These are phyloP conservation scores for Eucalyptus viminalis DNA, from an alignment of 345 rosid species.

Conservation along the genomic window DNA sequence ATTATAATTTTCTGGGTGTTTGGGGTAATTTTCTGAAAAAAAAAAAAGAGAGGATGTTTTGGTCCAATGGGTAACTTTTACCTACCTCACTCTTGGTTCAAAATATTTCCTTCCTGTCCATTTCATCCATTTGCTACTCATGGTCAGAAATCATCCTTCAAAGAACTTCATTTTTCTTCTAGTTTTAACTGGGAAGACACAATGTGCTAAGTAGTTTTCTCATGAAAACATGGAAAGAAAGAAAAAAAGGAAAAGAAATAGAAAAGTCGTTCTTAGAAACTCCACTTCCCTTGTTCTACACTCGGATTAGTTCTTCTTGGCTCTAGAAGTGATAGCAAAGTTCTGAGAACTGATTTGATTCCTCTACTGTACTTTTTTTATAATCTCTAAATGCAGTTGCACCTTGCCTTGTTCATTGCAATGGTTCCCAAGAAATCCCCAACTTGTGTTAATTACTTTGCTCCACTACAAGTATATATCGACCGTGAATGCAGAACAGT, in stretches of 20 bases:
- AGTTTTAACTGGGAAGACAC: too few species aligned
- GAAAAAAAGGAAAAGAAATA: too few species aligned
- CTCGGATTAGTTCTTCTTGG: not conserved
- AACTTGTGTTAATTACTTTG: not conserved
- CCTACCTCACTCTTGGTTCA: not conserved
- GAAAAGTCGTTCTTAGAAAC: not conserved
- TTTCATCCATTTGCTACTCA: too few species aligned
- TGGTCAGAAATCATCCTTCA: too few species aligned
- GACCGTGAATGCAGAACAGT: not conserved
- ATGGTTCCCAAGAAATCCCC: not conserved
- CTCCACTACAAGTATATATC: not conserved
- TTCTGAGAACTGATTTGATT: not conserved
- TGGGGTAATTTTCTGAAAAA: not conserved
- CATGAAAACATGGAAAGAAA: too few species aligned
- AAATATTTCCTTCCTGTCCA: not conserved
- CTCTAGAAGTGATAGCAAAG: not conserved
- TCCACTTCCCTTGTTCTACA: not conserved
- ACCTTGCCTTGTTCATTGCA: not conserved
- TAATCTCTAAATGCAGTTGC: not conserved
- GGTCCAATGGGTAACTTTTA: not conserved
- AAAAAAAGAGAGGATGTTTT: too few species aligned
- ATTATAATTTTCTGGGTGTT: not conserved
- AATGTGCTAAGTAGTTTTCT: too few species aligned
- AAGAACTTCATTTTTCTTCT: too few species aligned
- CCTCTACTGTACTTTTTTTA: not conserved